Conservation (phyloP, 805 yeast genomes). For the Monosporozyma servazzii region DNA sequence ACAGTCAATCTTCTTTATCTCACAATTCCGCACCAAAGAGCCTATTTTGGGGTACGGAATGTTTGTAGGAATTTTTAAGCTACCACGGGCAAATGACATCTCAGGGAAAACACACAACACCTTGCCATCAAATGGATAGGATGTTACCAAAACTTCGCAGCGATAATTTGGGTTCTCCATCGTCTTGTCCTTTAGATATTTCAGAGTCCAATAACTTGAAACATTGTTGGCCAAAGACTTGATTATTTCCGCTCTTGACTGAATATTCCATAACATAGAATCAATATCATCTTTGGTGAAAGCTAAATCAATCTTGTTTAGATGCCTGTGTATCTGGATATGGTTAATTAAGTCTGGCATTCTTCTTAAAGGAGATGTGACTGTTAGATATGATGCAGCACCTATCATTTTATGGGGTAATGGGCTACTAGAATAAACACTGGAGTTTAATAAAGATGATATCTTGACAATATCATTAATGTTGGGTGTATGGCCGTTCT, state of each 20-base stretch:
- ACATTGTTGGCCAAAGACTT: slow-evolving; percentile 25
- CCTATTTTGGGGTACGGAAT: slow-evolving; percentile 35
- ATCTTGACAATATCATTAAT: slow-evolving; percentile 37
- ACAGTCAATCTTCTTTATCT: slow-evolving; percentile 35
- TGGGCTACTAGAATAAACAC: slow-evolving; percentile 41
- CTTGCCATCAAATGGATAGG: slow-evolving; percentile 33
- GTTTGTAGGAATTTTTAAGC: slow-evolving; percentile 20
- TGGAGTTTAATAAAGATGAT: slow-evolving; percentile 41
- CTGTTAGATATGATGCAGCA: slow-evolving; percentile 51
- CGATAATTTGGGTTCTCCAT: slow-evolving; percentile 4
- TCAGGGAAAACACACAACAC: slow-evolving; percentile 28
- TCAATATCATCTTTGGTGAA: slow-evolving; percentile 31
- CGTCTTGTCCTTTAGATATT: slow-evolving; percentile 17
- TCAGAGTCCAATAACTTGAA: slow-evolving; percentile 32
- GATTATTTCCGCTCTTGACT: slow-evolving; percentile 35
- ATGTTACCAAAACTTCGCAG: slow-evolving; percentile 33
- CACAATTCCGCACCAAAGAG: slow-evolving; percentile 33
- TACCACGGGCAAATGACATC: slow-evolving; percentile 26
- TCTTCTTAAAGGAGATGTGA: slow-evolving; percentile 85
- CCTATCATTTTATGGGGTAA: slow-evolving; percentile 55
- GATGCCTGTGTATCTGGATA: slow-evolving; percentile 51
- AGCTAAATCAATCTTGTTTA: slow-evolving; percentile 23
- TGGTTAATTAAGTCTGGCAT: slow-evolving; percentile 75
- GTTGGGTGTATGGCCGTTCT: slow-evolving; percentile 19
- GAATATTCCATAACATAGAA: slow-evolving; percentile 36